A percentile compares a stretch with the other conserved stretches of the same genome.
Conservation (phyloP, 805 yeast species). For the Sugiyamaella valdiviana region DNA sequence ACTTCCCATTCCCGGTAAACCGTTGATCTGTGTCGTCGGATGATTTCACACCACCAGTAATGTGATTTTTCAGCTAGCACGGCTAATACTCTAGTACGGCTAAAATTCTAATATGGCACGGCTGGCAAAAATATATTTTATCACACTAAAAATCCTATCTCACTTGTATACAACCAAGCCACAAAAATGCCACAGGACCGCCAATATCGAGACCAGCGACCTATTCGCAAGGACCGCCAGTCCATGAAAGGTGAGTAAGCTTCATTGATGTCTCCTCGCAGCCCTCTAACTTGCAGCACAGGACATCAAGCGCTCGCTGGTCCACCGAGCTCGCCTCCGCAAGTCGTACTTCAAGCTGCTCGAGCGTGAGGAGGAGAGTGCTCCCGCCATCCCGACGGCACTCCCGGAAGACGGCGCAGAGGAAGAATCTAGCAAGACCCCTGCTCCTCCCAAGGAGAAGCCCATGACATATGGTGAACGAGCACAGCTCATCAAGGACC, state of each 20-base stretch:
- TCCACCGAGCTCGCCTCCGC: conserved; percentile 74
- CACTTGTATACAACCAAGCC: not conserved
- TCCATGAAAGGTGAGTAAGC: not conserved
- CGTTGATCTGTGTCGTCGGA: no score
- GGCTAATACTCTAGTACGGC: no score
- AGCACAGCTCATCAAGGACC: conserved; percentile 34
- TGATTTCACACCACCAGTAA: not conserved
- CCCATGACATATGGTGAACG: conserved; percentile 31
- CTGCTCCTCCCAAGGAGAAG: conserved; percentile 13
- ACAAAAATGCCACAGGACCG: not conserved
- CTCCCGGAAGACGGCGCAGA: no score
- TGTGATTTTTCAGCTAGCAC: not conserved
- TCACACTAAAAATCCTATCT: no score
- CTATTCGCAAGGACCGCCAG: not conserved
- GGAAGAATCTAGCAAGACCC: conserved; percentile 8
- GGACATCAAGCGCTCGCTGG: conserved; percentile 72
- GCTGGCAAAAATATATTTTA: not conserved
- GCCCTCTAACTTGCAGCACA: conserved; percentile 31
- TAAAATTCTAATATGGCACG: no score
- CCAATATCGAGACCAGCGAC: not conserved
- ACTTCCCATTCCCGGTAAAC: no score
- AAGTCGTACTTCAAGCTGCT: conserved; percentile 74
- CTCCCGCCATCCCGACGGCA: no score
- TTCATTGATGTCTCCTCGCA: not conserved
- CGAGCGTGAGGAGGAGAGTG: conserved; percentile 53